Evolutionary conservation across 164 flowering plant genomes (phyloP).

Genomic region (Amborella trichopoda): DNA sequence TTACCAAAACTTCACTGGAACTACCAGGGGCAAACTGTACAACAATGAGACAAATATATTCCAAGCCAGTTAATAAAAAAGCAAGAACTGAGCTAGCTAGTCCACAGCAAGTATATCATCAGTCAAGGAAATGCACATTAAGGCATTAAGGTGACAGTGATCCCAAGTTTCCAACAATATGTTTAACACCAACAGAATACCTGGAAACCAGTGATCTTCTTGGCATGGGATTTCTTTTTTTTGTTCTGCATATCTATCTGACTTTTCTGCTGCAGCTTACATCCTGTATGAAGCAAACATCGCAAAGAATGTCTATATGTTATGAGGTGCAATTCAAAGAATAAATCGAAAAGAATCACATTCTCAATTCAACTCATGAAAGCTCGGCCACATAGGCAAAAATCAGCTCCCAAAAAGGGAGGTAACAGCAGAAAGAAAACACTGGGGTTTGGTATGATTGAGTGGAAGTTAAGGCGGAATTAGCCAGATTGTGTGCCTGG

Average conservation of each 20-base stretch:
- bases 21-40: conserved; percentile 58
- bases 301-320: too few relatives aligned
- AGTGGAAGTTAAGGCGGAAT: too few relatives aligned
- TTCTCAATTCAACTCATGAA: too few relatives aligned
- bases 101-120: neutral
- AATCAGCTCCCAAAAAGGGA: too few relatives aligned
- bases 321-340: too few relatives aligned
- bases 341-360: too few relatives aligned
- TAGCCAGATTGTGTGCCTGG: too few relatives aligned
- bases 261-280: conserved; percentile 39
- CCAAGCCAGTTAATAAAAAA: conserved; percentile 2
- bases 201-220: conserved; percentile 94
- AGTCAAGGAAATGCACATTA: neutral
- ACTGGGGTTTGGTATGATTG: too few relatives aligned
- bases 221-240: conserved; percentile 44
- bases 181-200: conserved; percentile 27
- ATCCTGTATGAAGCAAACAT: conserved; percentile 34
- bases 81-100: neutral
- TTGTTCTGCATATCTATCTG: conserved; percentile 40
- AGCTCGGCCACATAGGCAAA: too few relatives aligned
- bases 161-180: too few relatives aligned
- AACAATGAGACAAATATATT: conserved; percentile 2
- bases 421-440: too few relatives aligned
- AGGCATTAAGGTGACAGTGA: neutral
- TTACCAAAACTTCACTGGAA: conserved; percentile 69